phyloP scores from a whole-genome alignment of 2,329 filamentous ascomycete genomes.

The Alternaria burnsii region DNA sequence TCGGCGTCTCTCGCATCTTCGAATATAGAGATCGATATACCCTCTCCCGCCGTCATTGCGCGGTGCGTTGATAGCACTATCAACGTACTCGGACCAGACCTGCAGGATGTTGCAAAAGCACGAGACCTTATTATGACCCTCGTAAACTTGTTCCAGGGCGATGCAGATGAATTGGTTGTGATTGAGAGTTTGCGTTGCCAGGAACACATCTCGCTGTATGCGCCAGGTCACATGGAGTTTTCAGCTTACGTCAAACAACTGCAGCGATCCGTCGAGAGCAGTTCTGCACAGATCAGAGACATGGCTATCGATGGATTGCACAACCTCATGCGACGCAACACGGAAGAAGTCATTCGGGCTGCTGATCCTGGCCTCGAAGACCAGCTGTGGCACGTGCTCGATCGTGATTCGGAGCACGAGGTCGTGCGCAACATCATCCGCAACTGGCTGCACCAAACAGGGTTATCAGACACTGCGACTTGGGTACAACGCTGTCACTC shows the following conservation, averaged over 20 bases:
- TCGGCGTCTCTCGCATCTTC: slow-evolving; percentile 81
- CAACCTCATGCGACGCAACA: slow-evolving; percentile 93
- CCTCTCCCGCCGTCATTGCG: slow-evolving; percentile 82
- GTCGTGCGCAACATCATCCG: slow-evolving; percentile 86
- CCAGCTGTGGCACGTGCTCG: slow-evolving; percentile 88
- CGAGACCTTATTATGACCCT: slow-evolving; percentile 89
- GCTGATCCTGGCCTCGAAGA: slow-evolving; percentile 85
- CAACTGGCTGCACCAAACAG: slow-evolving; percentile 94
- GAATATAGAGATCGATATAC: slow-evolving; percentile 86
- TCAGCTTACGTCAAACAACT: slow-evolving; percentile 81
- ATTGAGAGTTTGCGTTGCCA: slow-evolving; percentile 82
- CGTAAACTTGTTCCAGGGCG: slow-evolving; percentile 81
- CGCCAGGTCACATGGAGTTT: slow-evolving; percentile 86
- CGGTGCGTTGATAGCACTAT: slow-evolving; percentile 94
- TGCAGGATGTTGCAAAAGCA: slow-evolving; percentile 92
- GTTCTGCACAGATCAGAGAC: slow-evolving; percentile 74
- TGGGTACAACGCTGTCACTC: slow-evolving; percentile 92
- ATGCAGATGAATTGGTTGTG: slow-evolving; percentile 74
- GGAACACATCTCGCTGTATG: slow-evolving; percentile 92
- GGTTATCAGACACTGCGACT: slow-evolving; percentile 76
- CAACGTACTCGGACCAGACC: slow-evolving; percentile 92
- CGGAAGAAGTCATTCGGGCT: slow-evolving; percentile 79
- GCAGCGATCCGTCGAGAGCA: slow-evolving; percentile 78
- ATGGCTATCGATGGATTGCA: slow-evolving; percentile 88
- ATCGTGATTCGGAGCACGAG: slow-evolving; percentile 77